Base-by-base conservation (phyloP, 2,329 filamentous ascomycete species). In the Aspergillus spinulosporus region DNA sequence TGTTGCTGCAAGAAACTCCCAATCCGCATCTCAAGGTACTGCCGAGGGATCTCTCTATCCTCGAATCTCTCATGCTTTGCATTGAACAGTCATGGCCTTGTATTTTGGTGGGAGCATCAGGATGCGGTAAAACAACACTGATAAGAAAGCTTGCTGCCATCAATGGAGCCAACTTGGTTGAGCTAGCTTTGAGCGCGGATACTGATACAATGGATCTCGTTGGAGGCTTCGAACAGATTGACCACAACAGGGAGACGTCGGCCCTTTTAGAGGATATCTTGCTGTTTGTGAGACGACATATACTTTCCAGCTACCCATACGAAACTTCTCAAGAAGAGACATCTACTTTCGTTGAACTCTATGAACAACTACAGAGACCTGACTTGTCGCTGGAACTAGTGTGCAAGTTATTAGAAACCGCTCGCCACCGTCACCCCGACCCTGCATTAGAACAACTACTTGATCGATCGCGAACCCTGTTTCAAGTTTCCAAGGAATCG, bases 191-290 rank as follows among this genome's bases (percentile, higher is more conserved):
- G 75, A 99, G 96, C 69, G 88, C 92, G 5, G 95, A 99, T 66
- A 89, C 96, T 44, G 94, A 99, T 72, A 92, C 93, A 0, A 96
- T 96, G 86, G 94, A 99, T 73, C 84, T 99, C 54, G 90, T 99
- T 55, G 94, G 94, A 67, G 94, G 94, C 0, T 99, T 96, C 68
- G 94, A 99, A 72, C 94, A 99, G 74, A 87, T 90, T 15, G 94
- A 99, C 69, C 86, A 90, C 21, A 81, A 88, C 50, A 83, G 93
- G 54, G 84, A 89, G 59, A 78, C 90, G 3, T 86, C 88, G 52
- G 77, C 79, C n/a, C 79, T 84, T 61, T 68, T 88, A 5, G 72
- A 78, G 28, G 77, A 82, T 47, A 68, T 89, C 9, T 75, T 77
- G 9, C 67, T 75, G 4, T 81, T 82, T 54, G 67, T 88, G 14